Conservation (phyloP, 2,329 filamentous ascomycete species). For the Colletotrichum sp. region DNA sequence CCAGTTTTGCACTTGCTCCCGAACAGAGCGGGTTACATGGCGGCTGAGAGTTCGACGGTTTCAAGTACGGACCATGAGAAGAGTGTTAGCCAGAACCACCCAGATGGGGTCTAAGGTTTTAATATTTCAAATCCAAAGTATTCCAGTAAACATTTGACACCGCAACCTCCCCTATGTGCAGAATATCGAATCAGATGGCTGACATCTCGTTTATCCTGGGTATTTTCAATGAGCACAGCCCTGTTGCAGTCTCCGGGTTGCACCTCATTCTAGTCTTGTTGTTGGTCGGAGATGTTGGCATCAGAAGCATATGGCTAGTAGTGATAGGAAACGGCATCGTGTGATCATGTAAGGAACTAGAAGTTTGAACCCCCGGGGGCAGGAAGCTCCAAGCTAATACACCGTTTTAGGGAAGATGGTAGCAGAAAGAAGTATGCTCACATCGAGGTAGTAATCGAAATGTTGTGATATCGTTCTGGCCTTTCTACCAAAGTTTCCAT, state of each 20-base stretch:
- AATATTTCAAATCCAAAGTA: neutral
- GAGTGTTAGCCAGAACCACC: neutral
- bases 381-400: neutral
- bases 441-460: neutral
- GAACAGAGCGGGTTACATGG: neutral
- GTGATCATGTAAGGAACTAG: neutral
- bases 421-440: neutral
- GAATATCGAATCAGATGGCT: neutral
- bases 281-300: neutral
- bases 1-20: neutral
- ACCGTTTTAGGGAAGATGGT: neutral
- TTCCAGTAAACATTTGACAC: neutral
- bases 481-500: neutral
- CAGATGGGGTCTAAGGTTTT: neutral
- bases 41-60: neutral
- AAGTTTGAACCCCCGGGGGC: neutral
- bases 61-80: neutral
- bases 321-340: neutral
- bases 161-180: neutral
- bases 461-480: neutral
- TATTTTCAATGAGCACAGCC: neutral
- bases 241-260: neutral
- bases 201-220: neutral
- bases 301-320: neutral
- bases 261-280: neutral